A percentile compares a stretch with the other conserved stretches of the same genome.
Evolutionary conservation across 352 stramenopile genomes (phyloP).

Genomic region (Phytophthora brassicae): DNA sequence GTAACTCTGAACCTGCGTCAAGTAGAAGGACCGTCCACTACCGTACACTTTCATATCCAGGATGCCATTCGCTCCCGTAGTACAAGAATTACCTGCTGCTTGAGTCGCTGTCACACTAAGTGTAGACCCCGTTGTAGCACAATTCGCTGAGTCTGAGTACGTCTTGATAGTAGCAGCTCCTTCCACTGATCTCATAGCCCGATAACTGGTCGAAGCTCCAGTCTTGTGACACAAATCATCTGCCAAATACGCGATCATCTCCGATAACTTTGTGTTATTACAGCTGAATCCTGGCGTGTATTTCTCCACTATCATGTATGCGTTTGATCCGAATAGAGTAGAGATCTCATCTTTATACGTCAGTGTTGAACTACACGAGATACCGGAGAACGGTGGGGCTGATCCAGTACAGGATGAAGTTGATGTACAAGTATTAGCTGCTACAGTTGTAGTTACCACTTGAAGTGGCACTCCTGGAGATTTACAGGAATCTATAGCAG

Average conservation of each 20-base stretch:
- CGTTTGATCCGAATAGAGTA: neutral
- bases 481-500: neutral
- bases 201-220: neutral
- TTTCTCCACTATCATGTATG: constrained; percentile 7
- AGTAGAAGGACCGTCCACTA: neutral
- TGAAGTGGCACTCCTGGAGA: neutral
- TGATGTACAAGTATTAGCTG: neutral
- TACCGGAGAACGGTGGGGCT: neutral
- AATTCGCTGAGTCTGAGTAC: neutral
- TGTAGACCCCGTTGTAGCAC: neutral
- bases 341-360: constrained; percentile 8
- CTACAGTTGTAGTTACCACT: neutral
- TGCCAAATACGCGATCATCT: neutral
- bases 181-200: neutral
- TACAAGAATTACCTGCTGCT: neutral
- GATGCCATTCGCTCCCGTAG: neutral
- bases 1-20: no score
- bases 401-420: neutral
- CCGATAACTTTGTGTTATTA: neutral
- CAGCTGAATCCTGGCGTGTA: constrained; percentile 5
- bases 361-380: neutral
- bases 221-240: constrained; percentile 7
- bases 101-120: constrained; percentile 1
- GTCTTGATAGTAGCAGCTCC: neutral
- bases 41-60: constrained; percentile 8